Percentiles rank a stretch among this genome's conserved stretches.
These are phyloP conservation scores for Saccharomyces eubayanus DNA, from an alignment of 805 yeast genomes.

Conservation along the genomic window DNA sequence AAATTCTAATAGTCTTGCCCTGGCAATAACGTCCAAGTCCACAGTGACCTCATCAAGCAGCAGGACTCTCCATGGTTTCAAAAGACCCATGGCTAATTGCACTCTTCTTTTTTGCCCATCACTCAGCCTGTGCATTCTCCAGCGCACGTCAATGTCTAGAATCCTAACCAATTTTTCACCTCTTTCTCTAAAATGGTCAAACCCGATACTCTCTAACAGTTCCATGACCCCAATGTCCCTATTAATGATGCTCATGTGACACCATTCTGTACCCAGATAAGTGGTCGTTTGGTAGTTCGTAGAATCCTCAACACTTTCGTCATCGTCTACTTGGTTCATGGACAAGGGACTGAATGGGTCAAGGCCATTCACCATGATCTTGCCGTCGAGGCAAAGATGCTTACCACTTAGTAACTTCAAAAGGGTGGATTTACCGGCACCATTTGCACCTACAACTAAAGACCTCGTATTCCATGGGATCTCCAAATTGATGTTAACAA, in stretches of 20 bases:
- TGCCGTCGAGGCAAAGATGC: slow-evolving; percentile 69
- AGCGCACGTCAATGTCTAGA: slow-evolving; percentile 74
- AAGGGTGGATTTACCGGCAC: slow-evolving; percentile 93
- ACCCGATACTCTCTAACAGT: slow-evolving; percentile 74
- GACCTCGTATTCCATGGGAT: slow-evolving; percentile 70
- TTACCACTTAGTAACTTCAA: slow-evolving; percentile 84
- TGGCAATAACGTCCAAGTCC: slow-evolving; percentile 86
- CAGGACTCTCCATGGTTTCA: slow-evolving; percentile 82
- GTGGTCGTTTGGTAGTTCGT: slow-evolving; percentile 41
- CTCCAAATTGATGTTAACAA: slow-evolving; percentile 51
- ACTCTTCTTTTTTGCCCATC: slow-evolving; percentile 96
- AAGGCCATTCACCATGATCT: slow-evolving; percentile 63
- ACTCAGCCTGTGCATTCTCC: slow-evolving; percentile 89
- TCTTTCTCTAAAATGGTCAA: slow-evolving; percentile 64
- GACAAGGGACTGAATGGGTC: slow-evolving; percentile 71
- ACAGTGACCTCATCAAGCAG: slow-evolving; percentile 95
- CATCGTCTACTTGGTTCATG: slow-evolving; percentile 32
- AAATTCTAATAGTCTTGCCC: slow-evolving; percentile 64
- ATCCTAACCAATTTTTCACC: slow-evolving; percentile 68
- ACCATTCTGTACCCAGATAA: slow-evolving; percentile 97
- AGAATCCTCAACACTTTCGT: slow-evolving; percentile 33
- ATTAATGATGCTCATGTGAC: slow-evolving; percentile 78
- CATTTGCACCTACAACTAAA: slow-evolving; percentile 84
- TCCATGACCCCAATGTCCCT: slow-evolving; percentile 84
- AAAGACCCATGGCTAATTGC: slow-evolving; percentile 85